Conservation (phyloP, 306 rosid genomes). For the Trifolium pratense region DNA sequence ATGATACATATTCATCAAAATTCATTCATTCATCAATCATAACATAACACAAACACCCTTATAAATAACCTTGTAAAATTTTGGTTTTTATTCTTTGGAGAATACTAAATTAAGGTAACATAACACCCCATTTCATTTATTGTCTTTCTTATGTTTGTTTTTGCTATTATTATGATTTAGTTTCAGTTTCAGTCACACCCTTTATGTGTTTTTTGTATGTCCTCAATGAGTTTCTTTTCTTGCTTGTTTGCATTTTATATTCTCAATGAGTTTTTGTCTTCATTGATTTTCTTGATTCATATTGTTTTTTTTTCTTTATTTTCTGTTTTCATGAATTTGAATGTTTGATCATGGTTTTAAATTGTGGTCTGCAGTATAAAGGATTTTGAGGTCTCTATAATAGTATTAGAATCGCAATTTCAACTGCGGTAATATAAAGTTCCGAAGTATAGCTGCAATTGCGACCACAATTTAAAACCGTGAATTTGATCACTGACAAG, state of each 20-base stretch:
- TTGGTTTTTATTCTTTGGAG: slow-evolving; percentile 46
- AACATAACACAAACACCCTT: slow-evolving; percentile 2
- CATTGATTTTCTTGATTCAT: slow-evolving; percentile 4
- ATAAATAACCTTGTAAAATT: slow-evolving; percentile 38
- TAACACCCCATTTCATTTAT: slow-evolving; percentile 41
- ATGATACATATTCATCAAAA: slow-evolving; percentile 44
- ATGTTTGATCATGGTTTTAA: background rate
- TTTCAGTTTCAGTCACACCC: slow-evolving; percentile 3
- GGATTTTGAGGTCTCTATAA: background rate
- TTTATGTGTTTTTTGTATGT: slow-evolving; percentile 10
- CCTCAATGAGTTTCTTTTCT: slow-evolving; percentile 21
- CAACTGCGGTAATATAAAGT: background rate
- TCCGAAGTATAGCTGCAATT: background rate
- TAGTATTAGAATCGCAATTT: background rate
- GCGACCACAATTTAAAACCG: background rate
- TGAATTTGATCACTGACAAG: slow-evolving; percentile 44
- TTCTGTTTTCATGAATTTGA: background rate
- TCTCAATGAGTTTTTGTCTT: slow-evolving; percentile 24
- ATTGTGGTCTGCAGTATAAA: background rate
- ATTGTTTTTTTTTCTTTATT: background rate
- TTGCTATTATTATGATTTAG: background rate
- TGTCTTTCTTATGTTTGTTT: slow-evolving; percentile 21
- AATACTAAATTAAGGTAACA: slow-evolving; percentile 49
- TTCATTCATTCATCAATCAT: background rate
- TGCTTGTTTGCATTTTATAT: background rate